phyloP scores from a whole-genome alignment of 306 rosid species.

The Lathyrus oleraceus region DNA sequence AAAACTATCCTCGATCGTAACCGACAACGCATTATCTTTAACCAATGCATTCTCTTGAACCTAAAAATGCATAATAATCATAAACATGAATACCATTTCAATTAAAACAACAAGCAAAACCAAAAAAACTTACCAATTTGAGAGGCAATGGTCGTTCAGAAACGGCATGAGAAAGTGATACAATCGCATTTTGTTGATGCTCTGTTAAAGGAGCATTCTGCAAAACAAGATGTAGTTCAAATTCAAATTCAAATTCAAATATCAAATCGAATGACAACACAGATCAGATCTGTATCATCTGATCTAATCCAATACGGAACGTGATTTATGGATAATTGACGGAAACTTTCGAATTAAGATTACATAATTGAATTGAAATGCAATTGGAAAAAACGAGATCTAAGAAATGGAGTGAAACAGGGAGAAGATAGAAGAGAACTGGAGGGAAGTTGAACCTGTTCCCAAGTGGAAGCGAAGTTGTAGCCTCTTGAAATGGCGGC shows the following conservation, averaged over 20 bases:
- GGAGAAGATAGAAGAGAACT: background rate
- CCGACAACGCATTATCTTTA: conserved; percentile 56
- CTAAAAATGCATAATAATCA: conserved; percentile 41
- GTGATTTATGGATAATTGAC: too few species aligned
- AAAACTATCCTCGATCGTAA: conserved; percentile 55
- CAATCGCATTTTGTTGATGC: conserved; percentile 70
- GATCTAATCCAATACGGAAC: conserved; percentile 12
- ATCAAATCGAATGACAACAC: conserved; percentile 17
- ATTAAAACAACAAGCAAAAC: background rate
- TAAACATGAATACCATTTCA: background rate
- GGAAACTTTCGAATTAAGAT: too few species aligned
- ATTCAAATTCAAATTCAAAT: background rate
- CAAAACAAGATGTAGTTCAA: background rate
- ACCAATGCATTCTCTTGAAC: conserved; percentile 55
- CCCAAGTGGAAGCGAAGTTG: conserved; percentile 94
- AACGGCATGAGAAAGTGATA: conserved; percentile 69
- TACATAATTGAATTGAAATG: background rate
- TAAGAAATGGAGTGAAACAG: background rate
- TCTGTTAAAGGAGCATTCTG: conserved; percentile 88
- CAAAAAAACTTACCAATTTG: conserved; percentile 52
- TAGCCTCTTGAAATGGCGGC: conserved; percentile 88
- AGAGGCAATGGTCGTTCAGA: conserved; percentile 84
- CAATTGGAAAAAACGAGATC: conserved; percentile 35
- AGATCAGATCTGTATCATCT: conserved; percentile 42
- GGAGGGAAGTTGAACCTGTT: conserved; percentile 53